These are phyloP conservation scores for Senna siamea DNA, from an alignment of 306 rosid genomes.

Conservation along the genomic window DNA sequence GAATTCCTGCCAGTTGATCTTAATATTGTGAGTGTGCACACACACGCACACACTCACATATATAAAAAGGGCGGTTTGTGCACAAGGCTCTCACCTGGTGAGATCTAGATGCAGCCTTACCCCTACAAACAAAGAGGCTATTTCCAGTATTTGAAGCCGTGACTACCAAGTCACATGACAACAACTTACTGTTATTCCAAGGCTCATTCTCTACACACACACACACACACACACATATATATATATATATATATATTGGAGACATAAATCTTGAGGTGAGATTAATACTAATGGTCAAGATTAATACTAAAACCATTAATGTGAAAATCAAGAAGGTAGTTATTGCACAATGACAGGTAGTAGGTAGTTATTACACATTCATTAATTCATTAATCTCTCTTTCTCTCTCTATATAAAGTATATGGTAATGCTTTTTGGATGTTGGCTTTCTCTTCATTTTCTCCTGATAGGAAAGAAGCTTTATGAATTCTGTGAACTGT, in stretches of 20 bases:
- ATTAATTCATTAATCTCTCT: not conserved
- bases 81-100: no score
- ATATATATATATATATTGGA: not conserved
- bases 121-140: no score
- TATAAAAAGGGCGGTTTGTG: no score
- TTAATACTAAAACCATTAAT: no score
- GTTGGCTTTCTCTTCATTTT: slow-evolving; percentile 13
- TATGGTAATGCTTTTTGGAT: not conserved
- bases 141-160: no score
- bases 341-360: not conserved
- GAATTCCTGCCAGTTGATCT: not conserved
- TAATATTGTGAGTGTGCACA: no score
- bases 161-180: no score
- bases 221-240: not conserved
- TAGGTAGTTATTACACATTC: not conserved
- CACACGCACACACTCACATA: no score
- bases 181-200: no score
- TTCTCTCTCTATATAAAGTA: no score
- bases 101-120: no score
- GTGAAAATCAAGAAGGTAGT: not conserved
- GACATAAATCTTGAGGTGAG: not conserved
- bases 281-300: not conserved
- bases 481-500: not conserved
- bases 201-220: no score
- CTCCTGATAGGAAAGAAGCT: not conserved